Conservation (phyloP, 2,329 filamentous ascomycete species). For the Cladophialophora bantiana region DNA sequence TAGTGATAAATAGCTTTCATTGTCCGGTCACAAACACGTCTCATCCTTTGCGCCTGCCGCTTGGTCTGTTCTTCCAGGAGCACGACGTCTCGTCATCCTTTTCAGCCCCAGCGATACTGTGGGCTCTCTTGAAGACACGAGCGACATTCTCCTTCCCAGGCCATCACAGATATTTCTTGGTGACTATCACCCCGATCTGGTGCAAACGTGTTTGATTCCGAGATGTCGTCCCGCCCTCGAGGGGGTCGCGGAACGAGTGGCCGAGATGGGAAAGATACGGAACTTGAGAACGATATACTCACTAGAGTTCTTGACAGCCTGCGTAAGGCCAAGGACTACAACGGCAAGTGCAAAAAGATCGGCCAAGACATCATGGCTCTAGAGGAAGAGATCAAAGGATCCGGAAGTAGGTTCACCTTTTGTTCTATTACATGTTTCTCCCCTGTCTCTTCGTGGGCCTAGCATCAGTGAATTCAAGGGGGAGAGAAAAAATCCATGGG, state of each 20-base stretch:
- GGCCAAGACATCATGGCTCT: conserved; percentile 51
- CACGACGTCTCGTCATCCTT: neutral
- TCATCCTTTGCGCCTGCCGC: neutral
- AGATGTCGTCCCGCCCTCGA: conserved; percentile 38
- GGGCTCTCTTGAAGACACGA: neutral
- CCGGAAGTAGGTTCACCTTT: conserved; percentile 47
- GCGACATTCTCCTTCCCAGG: neutral
- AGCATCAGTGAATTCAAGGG: neutral
- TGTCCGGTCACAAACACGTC: neutral
- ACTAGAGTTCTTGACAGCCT: conserved; percentile 37
- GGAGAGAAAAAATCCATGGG: no score
- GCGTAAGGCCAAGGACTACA: conserved; percentile 38
- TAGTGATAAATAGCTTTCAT: neutral
- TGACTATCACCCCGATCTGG: neutral
- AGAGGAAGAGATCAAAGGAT: conserved; percentile 54
- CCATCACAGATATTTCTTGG: neutral
- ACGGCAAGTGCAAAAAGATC: conserved; percentile 41
- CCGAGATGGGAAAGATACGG: conserved; percentile 38
- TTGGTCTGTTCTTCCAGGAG: neutral
- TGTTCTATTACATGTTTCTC: conserved; percentile 3
- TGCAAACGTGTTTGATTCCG: neutral
- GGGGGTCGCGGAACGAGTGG: conserved; percentile 35
- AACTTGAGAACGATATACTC: conserved; percentile 39
- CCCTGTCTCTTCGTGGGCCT: neutral
- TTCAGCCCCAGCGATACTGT: neutral